Conservation (phyloP, 2,329 filamentous ascomycete species). For the Penicillium sp. region DNA sequence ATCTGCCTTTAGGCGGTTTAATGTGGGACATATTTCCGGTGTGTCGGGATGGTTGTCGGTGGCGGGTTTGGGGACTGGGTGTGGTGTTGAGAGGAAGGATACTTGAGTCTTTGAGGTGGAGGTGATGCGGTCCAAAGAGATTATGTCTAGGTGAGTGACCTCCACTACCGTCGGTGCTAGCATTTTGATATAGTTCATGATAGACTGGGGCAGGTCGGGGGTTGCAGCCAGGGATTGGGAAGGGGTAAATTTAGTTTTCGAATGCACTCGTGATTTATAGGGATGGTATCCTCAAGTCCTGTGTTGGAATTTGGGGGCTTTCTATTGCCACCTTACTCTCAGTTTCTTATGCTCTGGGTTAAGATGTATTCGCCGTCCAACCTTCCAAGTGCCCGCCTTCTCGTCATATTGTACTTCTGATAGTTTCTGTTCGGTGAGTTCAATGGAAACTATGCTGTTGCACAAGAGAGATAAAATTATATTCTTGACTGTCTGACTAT, state of each 20-base stretch:
- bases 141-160: background rate
- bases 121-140: background rate
- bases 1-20: background rate
- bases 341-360: background rate
- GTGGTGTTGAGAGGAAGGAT: background rate
- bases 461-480: background rate
- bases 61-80: background rate
- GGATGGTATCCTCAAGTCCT: background rate
- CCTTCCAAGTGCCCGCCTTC: background rate
- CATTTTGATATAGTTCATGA: constrained; percentile 5
- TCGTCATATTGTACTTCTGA: background rate
- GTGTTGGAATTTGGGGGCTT: background rate
- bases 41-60: too few relatives aligned
- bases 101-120: background rate
- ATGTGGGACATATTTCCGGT: background rate
- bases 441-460: background rate
- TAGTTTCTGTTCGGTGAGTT: background rate
- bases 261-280: background rate
- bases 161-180: background rate
- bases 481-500: background rate
- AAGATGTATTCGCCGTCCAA: background rate
- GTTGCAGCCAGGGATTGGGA: constrained; percentile 1
- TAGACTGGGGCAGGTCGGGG: background rate
- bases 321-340: background rate
- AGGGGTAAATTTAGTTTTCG: background rate